Evolutionary conservation across 148 eudicot genomes (phyloP), one percentile per base, ranked within the genome.

Genomic region (Diospyros lotus): DNA sequence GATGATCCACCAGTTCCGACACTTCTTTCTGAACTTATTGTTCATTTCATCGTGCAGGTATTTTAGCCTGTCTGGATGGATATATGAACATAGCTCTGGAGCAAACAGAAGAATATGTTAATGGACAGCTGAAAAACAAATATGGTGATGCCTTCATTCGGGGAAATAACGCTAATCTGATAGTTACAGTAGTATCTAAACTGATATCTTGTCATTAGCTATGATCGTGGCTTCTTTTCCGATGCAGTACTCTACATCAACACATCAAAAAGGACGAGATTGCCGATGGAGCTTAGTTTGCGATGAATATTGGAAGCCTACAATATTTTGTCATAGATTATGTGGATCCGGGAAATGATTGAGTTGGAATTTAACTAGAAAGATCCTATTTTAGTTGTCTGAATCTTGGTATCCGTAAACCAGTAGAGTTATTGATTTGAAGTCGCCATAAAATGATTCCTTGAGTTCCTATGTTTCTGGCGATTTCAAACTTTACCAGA

Each of bases 31-130:
- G 28, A 28, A 28, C 28, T 28, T 28, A 28, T 28, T 28, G 28
- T 28, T 28, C 28, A 28, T 28, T 28, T 28, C 28, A 28, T 72
- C 78, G 2, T 66, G 71, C 89, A 94, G 98, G 98, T 73, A 92
- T 92, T 64, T 81, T 94, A 63, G 98, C 98, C 71, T 94, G 98
- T 81, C 88, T 94, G 54, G 98, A 94, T 80, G 98, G 98, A 62
- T 94, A 94, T 77, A 94, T 94, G 98, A 94, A 94, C 69, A 94
- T 94, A 46, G 98, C 97, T 55, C 92, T 94, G 98, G 98, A 90
- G 87, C 98, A 94, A 82, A 94, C 98, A 48, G 98, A 94, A 80
- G 97, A 94, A 83, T 94, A 94, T 63, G 98, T 94, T 18, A 94
- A 94, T 42, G 98, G 98, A 56, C 98, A 94, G 77, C 83, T 92